phyloP scores from a whole-genome alignment of 2,329 filamentous ascomycete species.

The Amauroascus verrucosus region DNA sequence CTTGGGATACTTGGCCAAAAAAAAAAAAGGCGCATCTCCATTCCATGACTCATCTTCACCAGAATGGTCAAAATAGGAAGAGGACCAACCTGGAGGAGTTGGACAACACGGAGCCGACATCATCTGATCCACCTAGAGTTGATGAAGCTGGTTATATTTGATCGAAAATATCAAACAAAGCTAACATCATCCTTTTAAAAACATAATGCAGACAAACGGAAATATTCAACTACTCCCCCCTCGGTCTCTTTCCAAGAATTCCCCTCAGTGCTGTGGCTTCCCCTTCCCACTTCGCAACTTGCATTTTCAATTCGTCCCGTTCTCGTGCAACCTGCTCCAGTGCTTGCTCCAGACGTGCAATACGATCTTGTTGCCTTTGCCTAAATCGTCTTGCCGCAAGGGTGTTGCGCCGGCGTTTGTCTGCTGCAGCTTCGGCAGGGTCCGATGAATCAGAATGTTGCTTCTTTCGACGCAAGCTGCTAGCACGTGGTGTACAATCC shows the following conservation, averaged over 20 bases:
- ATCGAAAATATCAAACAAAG: neutral
- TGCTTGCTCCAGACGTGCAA: constrained; percentile 51
- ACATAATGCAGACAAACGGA: neutral
- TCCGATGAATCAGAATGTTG: constrained; percentile 1
- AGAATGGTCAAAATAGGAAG: constrained; percentile 9
- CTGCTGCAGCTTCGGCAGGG: constrained; percentile 10
- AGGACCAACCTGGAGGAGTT: constrained; percentile 2
- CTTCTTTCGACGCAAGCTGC: constrained; percentile 5
- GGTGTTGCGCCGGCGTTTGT: constrained; percentile 58
- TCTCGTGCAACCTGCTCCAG: constrained; percentile 51
- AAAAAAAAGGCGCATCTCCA: neutral
- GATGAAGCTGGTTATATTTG: neutral
- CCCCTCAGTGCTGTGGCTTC: constrained; percentile 53
- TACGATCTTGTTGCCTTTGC: constrained; percentile 58
- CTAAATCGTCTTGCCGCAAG: constrained; percentile 62
- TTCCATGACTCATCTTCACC: neutral
- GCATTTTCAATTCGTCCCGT: constrained; percentile 52
- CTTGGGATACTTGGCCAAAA: neutral
- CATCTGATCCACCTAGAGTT: constrained; percentile 1
- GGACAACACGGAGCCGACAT: constrained; percentile 11
- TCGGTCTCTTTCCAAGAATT: constrained; percentile 25
- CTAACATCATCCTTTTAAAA: neutral
- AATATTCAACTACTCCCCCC: neutral
- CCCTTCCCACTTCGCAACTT: constrained; percentile 54
- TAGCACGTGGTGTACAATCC: neutral